Evolutionary conservation across 2,329 filamentous ascomycete species (phyloP), one percentile per base, ranked within the genome.

Genomic region (Aspergillus sp.): DNA sequence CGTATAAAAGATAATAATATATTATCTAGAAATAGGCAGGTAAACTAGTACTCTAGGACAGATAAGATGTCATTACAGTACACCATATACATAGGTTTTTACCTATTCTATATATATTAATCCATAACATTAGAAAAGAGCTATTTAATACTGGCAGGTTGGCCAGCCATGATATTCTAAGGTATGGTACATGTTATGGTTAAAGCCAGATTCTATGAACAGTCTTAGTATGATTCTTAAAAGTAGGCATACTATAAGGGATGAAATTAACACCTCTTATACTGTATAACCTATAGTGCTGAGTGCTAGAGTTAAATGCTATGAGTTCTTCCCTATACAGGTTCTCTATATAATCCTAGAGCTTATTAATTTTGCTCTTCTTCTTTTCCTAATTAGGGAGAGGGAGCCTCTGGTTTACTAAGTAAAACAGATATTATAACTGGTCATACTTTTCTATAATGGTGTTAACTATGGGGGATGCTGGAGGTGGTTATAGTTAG

Each of bases 271-370:
- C 34, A 10, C 39, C 36, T 35, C 19, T 29, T 33, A 46, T 39
- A 5, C 40, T 26, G 12, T 32, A 49, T 44, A 49, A 29, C n/a
- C 47, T 33, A 43, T 33, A 46, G 13, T 7, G 29, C 9, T 27
- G 29, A 43, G 11, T 46, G 27, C 43, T 38, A 12, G 33, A 29
- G 12, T 42, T 10, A 42, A 46, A 54, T 31, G 33, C 49, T 19
- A 48, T 35, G 27, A 52, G 49, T 36, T 52, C 45, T 13, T 33
- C 12, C n/a, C 33, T 9, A 19, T 54, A 44, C 13, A 51, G 34
- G 5, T 42, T 52, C 37, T 54, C 50, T 7, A 54, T 33, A 40
- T 54, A 42, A 42, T 52, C 40, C 50, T 42, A 54, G 3, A 52
- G 39, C 28, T 46, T 54, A 37, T 54, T 52, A n/a, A 5, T 42